These are phyloP conservation scores for Cercospora sp. DNA, from an alignment of 2,329 filamentous ascomycete species.

Conservation along the genomic window DNA sequence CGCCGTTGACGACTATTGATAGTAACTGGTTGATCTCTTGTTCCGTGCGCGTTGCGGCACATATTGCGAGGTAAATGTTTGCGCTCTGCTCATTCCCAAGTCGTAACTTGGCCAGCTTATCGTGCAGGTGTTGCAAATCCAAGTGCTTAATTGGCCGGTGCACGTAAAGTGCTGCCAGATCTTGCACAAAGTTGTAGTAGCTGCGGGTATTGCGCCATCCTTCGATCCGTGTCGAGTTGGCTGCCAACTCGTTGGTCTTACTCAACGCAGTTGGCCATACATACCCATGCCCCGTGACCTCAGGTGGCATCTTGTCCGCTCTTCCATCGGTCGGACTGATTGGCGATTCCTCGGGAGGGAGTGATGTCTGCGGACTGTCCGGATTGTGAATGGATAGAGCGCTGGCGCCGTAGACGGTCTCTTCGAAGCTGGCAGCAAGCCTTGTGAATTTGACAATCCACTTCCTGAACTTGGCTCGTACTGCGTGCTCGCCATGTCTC, in stretches of 20 bases:
- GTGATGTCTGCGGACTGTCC: constrained; percentile 39
- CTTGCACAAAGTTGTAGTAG: constrained; percentile 84
- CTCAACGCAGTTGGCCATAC: constrained; percentile 86
- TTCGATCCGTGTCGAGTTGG: constrained; percentile 89
- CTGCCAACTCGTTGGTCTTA: constrained; percentile 82
- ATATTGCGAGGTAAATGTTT: constrained; percentile 80
- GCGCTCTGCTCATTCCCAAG: constrained; percentile 73
- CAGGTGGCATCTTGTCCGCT: constrained; percentile 29
- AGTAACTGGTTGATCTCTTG: constrained; percentile 71
- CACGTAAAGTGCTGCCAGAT: constrained; percentile 40
- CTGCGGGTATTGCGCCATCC: constrained; percentile 94
- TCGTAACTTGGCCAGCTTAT: constrained; percentile 80
- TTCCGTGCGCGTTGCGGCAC: constrained; percentile 64
- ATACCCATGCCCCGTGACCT: constrained; percentile 74
- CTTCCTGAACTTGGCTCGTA: constrained; percentile 88
- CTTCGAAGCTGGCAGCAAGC: constrained; percentile 90
- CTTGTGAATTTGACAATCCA: constrained; percentile 95
- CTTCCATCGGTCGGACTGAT: constrained; percentile 16
- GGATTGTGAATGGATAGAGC: constrained; percentile 69
- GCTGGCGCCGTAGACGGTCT: constrained; percentile 89
- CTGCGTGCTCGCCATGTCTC: constrained; percentile 83
- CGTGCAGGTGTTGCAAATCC: constrained; percentile 89
- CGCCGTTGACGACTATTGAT: constrained; percentile 36
- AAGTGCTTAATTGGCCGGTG: constrained; percentile 68
- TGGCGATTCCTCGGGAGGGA: constrained; percentile 20